phyloP scores from a whole-genome alignment of 495 filamentous ascomycete genomes.

The Friedmanniomyces endolithicus region DNA sequence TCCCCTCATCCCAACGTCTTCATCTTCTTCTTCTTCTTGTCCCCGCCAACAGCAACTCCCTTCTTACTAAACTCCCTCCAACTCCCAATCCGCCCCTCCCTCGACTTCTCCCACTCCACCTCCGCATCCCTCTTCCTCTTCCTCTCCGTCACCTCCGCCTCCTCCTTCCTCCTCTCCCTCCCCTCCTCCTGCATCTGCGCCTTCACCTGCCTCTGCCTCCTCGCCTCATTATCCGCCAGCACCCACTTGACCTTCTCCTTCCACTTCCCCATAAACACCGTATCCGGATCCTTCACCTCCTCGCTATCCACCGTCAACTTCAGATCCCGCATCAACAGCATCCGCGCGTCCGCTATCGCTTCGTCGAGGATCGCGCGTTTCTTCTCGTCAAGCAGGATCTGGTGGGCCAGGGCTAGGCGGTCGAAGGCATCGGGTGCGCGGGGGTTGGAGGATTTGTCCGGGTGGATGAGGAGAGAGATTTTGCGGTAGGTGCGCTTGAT shows the following conservation, averaged over 20 bases:
- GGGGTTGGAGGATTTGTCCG: constrained; percentile 91
- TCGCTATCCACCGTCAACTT: constrained; percentile 83
- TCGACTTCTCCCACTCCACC: constrained; percentile 81
- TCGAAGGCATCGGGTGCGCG: constrained; percentile 92
- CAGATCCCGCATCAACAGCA: constrained; percentile 81
- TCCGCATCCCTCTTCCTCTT: constrained; percentile 92
- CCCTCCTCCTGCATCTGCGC: constrained; percentile 96
- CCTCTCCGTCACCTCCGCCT: constrained; percentile 73
- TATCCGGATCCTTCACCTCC: constrained; percentile 58
- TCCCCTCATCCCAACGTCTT: constrained; percentile 5
- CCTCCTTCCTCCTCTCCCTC: constrained; percentile 71
- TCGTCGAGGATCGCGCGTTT: constrained; percentile 76
- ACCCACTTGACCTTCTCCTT: constrained; percentile 83
- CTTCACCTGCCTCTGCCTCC: constrained; percentile 73
- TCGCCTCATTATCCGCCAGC: constrained; percentile 82
- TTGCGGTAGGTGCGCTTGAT: constrained; percentile 90
- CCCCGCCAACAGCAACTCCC: not conserved
- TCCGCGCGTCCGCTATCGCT: constrained; percentile 88
- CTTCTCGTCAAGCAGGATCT: constrained; percentile 85
- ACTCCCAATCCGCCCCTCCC: constrained; percentile 82
- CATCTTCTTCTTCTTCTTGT: constrained; percentile 10
- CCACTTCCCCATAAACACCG: constrained; percentile 71
- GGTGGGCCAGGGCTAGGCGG: constrained; percentile 87
- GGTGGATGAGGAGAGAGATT: constrained; percentile 96
- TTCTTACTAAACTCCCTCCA: constrained; percentile 71